phyloP scores from a whole-genome alignment of 2,329 filamentous ascomycete species.

The Xylaria sp. region DNA sequence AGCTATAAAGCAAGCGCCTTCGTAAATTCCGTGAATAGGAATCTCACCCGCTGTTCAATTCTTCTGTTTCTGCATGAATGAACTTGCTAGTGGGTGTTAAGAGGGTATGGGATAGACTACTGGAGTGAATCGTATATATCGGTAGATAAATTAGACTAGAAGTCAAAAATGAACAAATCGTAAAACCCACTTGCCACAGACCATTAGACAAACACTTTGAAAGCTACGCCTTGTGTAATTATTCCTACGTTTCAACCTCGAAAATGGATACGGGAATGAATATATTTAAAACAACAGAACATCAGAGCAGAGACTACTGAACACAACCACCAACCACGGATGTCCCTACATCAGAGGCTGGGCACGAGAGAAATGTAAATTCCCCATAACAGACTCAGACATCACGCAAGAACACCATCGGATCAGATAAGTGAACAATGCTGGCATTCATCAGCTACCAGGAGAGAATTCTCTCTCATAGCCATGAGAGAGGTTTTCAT shows the following conservation, averaged over 20 bases:
- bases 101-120: background rate
- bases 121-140: background rate
- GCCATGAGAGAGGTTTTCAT: conserved; percentile 44
- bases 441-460: conserved; percentile 50
- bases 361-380: background rate
- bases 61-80: background rate
- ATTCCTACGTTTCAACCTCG: background rate
- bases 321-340: background rate
- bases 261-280: too few relatives aligned
- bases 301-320: background rate
- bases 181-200: background rate
- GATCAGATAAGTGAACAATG: conserved; percentile 44
- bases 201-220: background rate
- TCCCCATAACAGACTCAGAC: background rate
- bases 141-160: conserved; percentile 24
- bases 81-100: conserved; percentile 1
- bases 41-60: background rate
- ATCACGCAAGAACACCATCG: conserved; percentile 17
- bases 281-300: background rate
- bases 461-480: conserved; percentile 44
- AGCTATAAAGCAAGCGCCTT: conserved; percentile 58
- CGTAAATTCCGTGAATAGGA: too few relatives aligned
- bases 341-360: background rate
- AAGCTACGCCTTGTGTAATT: background rate
- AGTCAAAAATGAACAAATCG: conserved; percentile 17